These are phyloP conservation scores for Cercospora sp. DNA, from an alignment of 2,329 filamentous ascomycete genomes.

Conservation along the genomic window DNA sequence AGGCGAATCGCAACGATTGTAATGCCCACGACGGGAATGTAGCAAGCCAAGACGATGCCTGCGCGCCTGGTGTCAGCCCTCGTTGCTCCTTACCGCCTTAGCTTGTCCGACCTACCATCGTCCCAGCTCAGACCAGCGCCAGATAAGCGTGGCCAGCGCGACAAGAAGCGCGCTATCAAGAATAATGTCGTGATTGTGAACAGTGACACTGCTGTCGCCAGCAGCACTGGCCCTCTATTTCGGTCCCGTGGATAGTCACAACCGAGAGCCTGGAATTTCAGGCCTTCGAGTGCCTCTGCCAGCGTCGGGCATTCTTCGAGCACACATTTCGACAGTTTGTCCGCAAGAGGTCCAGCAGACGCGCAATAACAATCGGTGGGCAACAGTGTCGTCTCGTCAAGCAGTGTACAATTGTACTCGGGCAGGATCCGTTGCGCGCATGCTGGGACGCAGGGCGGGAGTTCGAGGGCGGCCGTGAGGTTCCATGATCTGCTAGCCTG, in stretches of 20 bases:
- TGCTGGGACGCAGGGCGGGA: constrained; percentile 2
- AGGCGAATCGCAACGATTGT: constrained; percentile 7
- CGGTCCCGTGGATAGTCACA: constrained; percentile 6
- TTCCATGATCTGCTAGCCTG: not conserved
- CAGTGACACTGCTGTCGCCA: not conserved
- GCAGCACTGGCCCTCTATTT: not conserved
- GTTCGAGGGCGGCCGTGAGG: constrained; percentile 1
- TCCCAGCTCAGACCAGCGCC: constrained; percentile 19
- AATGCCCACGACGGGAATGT: constrained; percentile 10
- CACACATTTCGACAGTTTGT: constrained; percentile 6
- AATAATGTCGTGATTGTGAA: constrained; percentile 15
- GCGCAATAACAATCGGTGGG: constrained; percentile 14
- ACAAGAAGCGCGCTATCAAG: constrained; percentile 13
- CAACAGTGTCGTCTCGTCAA: not conserved
- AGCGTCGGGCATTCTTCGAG: constrained; percentile 8
- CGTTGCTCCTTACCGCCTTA: not conserved
- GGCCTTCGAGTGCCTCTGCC: constrained; percentile 1
- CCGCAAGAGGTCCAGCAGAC: not conserved
- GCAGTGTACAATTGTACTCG: not conserved
- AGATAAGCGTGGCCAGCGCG: constrained; percentile 7
- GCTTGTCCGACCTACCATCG: constrained; percentile 1
- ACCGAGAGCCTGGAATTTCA: constrained; percentile 13
- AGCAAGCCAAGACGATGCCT: constrained; percentile 4
- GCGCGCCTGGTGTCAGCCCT: not conserved
- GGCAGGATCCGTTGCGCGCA: constrained; percentile 6